A percentile compares a stretch with the other conserved stretches of the same genome.
phyloP scores from a whole-genome alignment of 352 stramenopile species.

The Phytophthora chlamydospora region DNA sequence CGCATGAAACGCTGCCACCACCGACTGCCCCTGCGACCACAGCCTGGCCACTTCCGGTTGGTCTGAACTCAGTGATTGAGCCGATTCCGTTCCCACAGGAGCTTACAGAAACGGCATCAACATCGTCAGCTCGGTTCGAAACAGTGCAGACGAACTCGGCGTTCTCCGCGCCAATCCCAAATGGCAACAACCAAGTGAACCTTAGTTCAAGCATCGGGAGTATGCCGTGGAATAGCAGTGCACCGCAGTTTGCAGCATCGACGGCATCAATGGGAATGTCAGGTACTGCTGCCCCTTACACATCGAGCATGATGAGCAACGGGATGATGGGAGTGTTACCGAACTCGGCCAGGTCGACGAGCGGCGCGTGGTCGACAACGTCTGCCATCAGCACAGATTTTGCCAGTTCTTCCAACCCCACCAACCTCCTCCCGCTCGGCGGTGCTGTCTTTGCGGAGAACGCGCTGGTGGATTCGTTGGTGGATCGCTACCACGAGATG shows the following conservation, averaged over 20 bases:
- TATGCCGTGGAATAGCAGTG: slow-evolving; percentile 20
- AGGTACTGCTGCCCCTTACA: slow-evolving; percentile 7
- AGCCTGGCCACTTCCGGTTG: background rate
- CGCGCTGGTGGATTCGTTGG: slow-evolving; percentile 60
- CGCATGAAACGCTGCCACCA: background rate
- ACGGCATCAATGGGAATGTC: slow-evolving; percentile 16
- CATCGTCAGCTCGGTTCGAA: slow-evolving; percentile 7
- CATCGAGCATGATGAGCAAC: slow-evolving; percentile 18
- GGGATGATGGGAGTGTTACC: slow-evolving; percentile 19
- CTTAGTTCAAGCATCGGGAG: background rate
- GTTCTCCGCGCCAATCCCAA: slow-evolving; percentile 8
- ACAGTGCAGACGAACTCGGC: slow-evolving; percentile 7
- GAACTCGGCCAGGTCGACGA: slow-evolving; percentile 17
- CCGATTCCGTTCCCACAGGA: slow-evolving; percentile 31
- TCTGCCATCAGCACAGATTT: slow-evolving; percentile 34
- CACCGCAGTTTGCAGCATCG: slow-evolving; percentile 8
- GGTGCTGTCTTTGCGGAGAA: slow-evolving; percentile 42
- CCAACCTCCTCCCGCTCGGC: slow-evolving; percentile 31
- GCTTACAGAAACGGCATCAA: slow-evolving; percentile 2
- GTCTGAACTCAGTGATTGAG: slow-evolving; percentile 18
- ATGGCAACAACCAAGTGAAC: slow-evolving; percentile 11
- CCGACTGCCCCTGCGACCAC: background rate
- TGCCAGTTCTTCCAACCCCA: slow-evolving; percentile 18
- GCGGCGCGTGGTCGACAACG: slow-evolving; percentile 31
- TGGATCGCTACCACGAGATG: slow-evolving; percentile 55